These are phyloP conservation scores for Penicillium thymicola DNA, from an alignment of 2,329 filamentous ascomycete genomes.

Conservation along the genomic window DNA sequence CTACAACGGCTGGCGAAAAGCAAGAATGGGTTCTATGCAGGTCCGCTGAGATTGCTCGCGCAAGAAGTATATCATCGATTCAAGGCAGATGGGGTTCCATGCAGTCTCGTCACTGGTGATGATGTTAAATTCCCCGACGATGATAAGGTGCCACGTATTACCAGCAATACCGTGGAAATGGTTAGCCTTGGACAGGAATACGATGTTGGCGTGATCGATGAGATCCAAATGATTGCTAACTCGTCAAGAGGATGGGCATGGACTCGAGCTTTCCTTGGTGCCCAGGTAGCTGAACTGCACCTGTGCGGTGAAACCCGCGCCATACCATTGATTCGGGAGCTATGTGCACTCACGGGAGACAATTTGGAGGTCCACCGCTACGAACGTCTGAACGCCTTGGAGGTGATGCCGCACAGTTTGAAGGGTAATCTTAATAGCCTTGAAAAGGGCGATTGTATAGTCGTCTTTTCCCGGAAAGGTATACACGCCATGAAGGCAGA, in stretches of 20 bases:
- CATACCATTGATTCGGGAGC: slow-evolving; percentile 70
- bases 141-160: slow-evolving; percentile 56
- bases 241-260: slow-evolving; percentile 82
- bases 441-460: slow-evolving; percentile 84
- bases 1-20: slow-evolving; percentile 77
- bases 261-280: slow-evolving; percentile 84
- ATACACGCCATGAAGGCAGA: slow-evolving; percentile 76
- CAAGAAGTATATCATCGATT: slow-evolving; percentile 94
- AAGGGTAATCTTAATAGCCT: slow-evolving; percentile 62
- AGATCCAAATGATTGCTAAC: slow-evolving; percentile 96
- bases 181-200: slow-evolving; percentile 56
- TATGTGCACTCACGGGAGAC: slow-evolving; percentile 79
- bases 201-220: slow-evolving; percentile 94
- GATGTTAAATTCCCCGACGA: slow-evolving; percentile 68
- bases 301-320: slow-evolving; percentile 86
- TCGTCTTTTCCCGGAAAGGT: slow-evolving; percentile 76
- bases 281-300: slow-evolving; percentile 85
- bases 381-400: slow-evolving; percentile 73
- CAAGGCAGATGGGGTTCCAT: slow-evolving; percentile 69
- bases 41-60: slow-evolving; percentile 80
- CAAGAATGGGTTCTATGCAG: slow-evolving; percentile 79
- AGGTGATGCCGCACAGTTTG: slow-evolving; percentile 63
- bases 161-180: slow-evolving; percentile 95
- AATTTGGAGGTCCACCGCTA: slow-evolving; percentile 78
- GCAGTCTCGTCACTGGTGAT: slow-evolving; percentile 85